These are phyloP conservation scores for Umbelopsis isabellina DNA, from an alignment of 192 early-diverging fungal species.

Conservation along the genomic window DNA sequence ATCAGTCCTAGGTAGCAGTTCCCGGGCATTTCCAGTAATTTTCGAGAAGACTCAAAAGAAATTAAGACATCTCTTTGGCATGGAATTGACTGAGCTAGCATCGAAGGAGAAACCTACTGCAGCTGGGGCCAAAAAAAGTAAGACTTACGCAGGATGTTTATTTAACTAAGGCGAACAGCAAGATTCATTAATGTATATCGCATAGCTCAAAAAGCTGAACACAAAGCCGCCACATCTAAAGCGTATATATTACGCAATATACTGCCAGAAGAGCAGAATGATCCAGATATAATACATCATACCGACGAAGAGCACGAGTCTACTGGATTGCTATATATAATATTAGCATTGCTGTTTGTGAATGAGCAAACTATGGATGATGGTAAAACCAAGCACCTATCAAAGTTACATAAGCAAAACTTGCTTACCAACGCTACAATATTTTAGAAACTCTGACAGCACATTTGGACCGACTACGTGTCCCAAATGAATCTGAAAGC, in stretches of 20 bases:
- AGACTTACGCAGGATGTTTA: background rate
- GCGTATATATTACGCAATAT: constrained; percentile 49
- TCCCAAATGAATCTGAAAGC: constrained; percentile 28
- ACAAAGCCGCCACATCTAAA: constrained; percentile 25
- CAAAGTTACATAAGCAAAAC: background rate
- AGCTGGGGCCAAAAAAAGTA: background rate
- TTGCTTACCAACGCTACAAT: background rate
- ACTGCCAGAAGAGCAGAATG: constrained; percentile 40
- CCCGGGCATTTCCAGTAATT: constrained; percentile 46
- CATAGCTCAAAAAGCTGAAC: background rate
- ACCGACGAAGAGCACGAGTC: constrained; percentile 40
- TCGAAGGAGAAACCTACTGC: constrained; percentile 31
- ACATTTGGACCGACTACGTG: constrained; percentile 33
- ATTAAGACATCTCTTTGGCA: constrained; percentile 61
- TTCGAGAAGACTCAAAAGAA: constrained; percentile 52
- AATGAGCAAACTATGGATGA: constrained; percentile 50
- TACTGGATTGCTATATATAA: constrained; percentile 60
- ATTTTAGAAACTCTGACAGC: constrained; percentile 18
- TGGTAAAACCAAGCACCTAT: constrained; percentile 34
- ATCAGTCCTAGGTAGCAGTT: constrained; percentile 56
- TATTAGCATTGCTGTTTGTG: constrained; percentile 62
- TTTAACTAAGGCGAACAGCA: background rate
- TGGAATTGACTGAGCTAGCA: constrained; percentile 63
- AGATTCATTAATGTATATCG: constrained; percentile 18
- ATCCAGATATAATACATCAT: constrained; percentile 41